Evolutionary conservation across 129 eudicot species (phyloP).

Genomic region (Centella asiatica): DNA sequence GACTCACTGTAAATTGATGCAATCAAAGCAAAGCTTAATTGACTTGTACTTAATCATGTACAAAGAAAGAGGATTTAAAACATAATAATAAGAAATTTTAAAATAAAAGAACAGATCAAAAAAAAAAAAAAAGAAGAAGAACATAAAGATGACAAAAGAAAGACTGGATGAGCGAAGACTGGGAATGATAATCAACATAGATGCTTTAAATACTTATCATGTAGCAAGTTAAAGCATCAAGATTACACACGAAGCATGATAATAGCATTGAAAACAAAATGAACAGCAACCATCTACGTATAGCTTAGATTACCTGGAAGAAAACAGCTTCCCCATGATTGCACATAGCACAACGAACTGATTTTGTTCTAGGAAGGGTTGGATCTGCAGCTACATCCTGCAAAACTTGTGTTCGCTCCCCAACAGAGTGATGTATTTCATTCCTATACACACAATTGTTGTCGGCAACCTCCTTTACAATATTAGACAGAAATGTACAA

Average conservation of each 20-base stretch:
- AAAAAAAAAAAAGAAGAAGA: neutral
- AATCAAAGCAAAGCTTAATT: neutral
- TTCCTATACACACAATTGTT: slow-evolving; percentile 96
- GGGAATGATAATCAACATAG: neutral
- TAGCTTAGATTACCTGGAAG: slow-evolving; percentile 80
- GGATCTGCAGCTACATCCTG: slow-evolving; percentile 99
- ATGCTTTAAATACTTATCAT: neutral
- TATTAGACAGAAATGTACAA: slow-evolving; percentile 3
- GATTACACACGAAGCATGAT: neutral
- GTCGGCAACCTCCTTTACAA: slow-evolving; percentile 76
- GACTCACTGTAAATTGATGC: no score
- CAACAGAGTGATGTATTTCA: slow-evolving; percentile 78
- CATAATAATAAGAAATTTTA: no score
- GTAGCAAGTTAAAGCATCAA: neutral
- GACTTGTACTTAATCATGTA: neutral
- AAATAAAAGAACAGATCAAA: no score
- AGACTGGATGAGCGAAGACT: neutral
- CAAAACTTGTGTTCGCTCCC: slow-evolving; percentile 84
- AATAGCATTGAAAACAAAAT: neutral
- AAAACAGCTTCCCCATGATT: slow-evolving; percentile 94
- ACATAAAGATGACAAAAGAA: neutral
- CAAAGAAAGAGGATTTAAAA: no score
- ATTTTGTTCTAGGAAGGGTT: slow-evolving; percentile 87
- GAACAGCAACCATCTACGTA: no score
- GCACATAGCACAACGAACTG: slow-evolving; percentile 81